Base-by-base conservation (phyloP, 805 yeast species). In the Lipomyces yamanashiensis region DNA sequence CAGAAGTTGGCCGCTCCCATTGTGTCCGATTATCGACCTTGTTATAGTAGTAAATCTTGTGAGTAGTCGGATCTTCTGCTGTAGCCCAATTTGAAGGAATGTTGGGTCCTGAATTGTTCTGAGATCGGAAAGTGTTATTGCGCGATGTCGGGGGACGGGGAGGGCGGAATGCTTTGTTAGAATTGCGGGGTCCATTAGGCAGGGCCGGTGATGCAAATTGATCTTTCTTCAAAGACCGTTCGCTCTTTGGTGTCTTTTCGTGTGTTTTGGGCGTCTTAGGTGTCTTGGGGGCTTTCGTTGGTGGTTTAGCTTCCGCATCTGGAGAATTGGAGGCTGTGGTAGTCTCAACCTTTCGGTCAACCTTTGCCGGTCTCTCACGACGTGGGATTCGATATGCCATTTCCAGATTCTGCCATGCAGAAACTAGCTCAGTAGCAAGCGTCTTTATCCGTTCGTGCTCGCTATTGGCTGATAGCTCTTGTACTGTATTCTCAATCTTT, bases 381-480 rank as follows among this genome's bases (percentile, higher is more conserved):
- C 92, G 87, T 0, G 96, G 92, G 57, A 93, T 92, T 51, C 95
- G 83, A 72, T 87, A 89, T n/a, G 92, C 92, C 83, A 90, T 85
- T 72, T 88, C 87, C 63, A 90, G 82, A 33, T 78, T 78, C 51
- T 86, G 79, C 98, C 98, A 93, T 61, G 81, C 87, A 0, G 80
- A 78, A 34, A 90, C 71, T 44, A 93, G 75, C 6, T 74, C 74
- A 2, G 74, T 63, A 2, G 87, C 81, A 58, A 80, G 75, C 1
- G 59, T 61, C 67, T 74, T 71, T 40, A 81, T 71, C 10, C 74
- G 74, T 2, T 68, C 71, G 62, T 73, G 74, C 21, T 65, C 54
- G 7, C 77, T 71, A 19, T 67, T 68, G 7, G 67, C 45, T 1
- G 74, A 60, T 19, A 89, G 72, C 3, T 78, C 79, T 47, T 77